Percentiles rank a stretch among this genome's conserved stretches.
phyloP scores from a whole-genome alignment of 2,329 filamentous ascomycete species.

The Microdochium paspali region DNA sequence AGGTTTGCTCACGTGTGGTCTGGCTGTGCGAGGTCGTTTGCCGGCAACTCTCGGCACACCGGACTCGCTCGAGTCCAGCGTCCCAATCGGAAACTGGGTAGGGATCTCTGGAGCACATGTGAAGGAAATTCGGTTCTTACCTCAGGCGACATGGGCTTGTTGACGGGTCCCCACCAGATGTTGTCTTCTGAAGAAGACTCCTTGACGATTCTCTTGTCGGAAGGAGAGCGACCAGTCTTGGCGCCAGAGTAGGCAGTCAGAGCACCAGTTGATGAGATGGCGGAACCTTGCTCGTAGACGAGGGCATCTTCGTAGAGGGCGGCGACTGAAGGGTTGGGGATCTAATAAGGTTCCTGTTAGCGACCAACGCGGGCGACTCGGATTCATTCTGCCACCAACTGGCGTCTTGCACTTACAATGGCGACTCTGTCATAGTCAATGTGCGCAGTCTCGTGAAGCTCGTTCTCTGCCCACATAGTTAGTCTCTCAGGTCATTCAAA shows the following conservation, averaged over 20 bases:
- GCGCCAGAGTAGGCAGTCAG: conserved; percentile 95
- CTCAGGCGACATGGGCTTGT: conserved; percentile 96
- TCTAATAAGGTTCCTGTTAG: conserved; percentile 28
- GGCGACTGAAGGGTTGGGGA: conserved; percentile 88
- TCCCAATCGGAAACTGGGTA: too few relatives aligned
- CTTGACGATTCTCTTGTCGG: conserved; percentile 96
- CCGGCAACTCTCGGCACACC: not conserved
- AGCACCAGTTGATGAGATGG: conserved; percentile 91
- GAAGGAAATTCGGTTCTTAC: conserved; percentile 47
- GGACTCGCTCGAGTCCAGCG: too few relatives aligned
- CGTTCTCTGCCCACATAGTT: conserved; percentile 52
- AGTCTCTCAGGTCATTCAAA: conserved; percentile 8
- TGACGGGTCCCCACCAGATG: conserved; percentile 98
- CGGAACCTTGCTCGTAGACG: conserved; percentile 91
- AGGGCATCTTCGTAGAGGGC: conserved; percentile 98
- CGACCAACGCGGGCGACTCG: conserved; percentile 1
- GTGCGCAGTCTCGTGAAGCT: conserved; percentile 94
- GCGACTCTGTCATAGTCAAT: conserved; percentile 98
- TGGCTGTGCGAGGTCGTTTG: not conserved
- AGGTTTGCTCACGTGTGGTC: not conserved
- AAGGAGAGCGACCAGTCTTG: conserved; percentile 94
- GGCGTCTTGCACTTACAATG: conserved; percentile 64
- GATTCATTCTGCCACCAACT: not conserved
- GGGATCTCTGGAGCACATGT: too few relatives aligned
- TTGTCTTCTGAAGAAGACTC: conserved; percentile 83